These are phyloP conservation scores for Leucosporidium scottii DNA, from an alignment of 768 basidiomycete genomes.

Conservation along the genomic window DNA sequence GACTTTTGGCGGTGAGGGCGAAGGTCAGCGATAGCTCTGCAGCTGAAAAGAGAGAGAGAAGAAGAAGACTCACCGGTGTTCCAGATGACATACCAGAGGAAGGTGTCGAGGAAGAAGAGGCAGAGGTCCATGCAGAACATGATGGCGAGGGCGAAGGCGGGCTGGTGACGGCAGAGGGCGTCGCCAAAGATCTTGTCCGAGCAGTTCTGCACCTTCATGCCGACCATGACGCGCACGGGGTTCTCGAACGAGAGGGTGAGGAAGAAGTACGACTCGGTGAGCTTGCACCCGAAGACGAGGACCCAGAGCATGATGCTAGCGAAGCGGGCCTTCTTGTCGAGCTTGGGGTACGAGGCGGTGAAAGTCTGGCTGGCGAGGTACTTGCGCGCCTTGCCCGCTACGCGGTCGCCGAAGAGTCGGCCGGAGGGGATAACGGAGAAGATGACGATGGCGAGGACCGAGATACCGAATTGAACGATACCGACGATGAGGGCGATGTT, in stretches of 20 bases:
- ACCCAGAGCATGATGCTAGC: conserved; percentile 79
- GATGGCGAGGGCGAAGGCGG: conserved; percentile 87
- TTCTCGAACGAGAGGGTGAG: conserved; percentile 88
- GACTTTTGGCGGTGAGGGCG: conserved; percentile 9
- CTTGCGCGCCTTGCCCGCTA: conserved; percentile 88
- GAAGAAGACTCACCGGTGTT: conserved; percentile 60
- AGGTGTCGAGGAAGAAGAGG: conserved; percentile 97
- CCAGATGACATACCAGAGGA: conserved; percentile 99
- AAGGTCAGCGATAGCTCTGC: neutral
- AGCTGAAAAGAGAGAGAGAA: conserved; percentile 45
- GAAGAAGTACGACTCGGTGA: conserved; percentile 96
- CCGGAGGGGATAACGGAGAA: conserved; percentile 92
- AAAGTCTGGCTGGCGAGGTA: conserved; percentile 98
- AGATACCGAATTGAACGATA: conserved; percentile 93
- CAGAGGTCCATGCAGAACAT: conserved; percentile 99
- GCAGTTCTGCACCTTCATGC: conserved; percentile 92
- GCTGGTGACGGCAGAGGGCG: conserved; percentile 80
- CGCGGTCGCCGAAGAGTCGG: conserved; percentile 97
- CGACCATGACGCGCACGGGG: conserved; percentile 89
- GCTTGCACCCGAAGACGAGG: conserved; percentile 92
- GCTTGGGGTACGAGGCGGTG: conserved; percentile 82
- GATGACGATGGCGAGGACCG: conserved; percentile 72
- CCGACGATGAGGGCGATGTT: conserved; percentile 80
- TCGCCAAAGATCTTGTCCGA: conserved; percentile 76
- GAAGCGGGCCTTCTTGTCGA: conserved; percentile 59